Evolutionary conservation across 73 alveolate genomes (phyloP), one percentile per base, ranked within the genome.

Genomic region (Symbiodinium natans): DNA sequence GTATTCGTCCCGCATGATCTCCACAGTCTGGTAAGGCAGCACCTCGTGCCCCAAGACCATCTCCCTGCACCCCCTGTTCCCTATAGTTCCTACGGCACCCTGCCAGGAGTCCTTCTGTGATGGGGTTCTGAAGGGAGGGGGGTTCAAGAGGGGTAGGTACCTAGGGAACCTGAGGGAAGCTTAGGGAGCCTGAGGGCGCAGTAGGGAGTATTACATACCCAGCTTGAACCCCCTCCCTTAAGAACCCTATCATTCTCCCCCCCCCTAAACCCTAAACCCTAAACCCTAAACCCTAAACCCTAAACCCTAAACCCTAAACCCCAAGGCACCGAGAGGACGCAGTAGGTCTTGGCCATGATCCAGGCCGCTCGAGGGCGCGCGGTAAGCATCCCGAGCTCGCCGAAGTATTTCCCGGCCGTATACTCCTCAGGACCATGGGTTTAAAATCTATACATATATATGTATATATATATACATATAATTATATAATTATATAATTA

Each of bases 281-380:
- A 48, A 48, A 48, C 8, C 8, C 8, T 48, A 17, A 17, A 48
- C 17, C 23, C 63, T 48, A 17, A 48, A 48, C 17, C 17, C 63
- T 10, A 8, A 17, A 48, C 63, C 63, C n/a, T n/a, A 48, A 48
- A 48, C 8, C 17, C 23, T 8, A 48, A 48, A 10, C 8, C 63
- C 63, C 83, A 38, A 33, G 94, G 83, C 83, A 29, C 97, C 88
- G 97, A 90, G 36, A 90, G 68, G 77, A 90, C 97, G 88, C 97
- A 90, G 52, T 90, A 90, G 75, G 97, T 90, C 89, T 90, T 90
- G 41, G 97, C 97, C 97, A 90, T 90, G 54, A 90, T 90, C 97
- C 97, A 90, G 17, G 97, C 97, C 27, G 97, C 97, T 15, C 97
- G 42, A 17, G 97, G 97, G 31, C 97, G 97, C 29, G 97, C 97